Percentiles rank a stretch among this genome's conserved stretches.
Conservation (phyloP, 116 monocot species). For the Dioscorea cayenensis region DNA sequence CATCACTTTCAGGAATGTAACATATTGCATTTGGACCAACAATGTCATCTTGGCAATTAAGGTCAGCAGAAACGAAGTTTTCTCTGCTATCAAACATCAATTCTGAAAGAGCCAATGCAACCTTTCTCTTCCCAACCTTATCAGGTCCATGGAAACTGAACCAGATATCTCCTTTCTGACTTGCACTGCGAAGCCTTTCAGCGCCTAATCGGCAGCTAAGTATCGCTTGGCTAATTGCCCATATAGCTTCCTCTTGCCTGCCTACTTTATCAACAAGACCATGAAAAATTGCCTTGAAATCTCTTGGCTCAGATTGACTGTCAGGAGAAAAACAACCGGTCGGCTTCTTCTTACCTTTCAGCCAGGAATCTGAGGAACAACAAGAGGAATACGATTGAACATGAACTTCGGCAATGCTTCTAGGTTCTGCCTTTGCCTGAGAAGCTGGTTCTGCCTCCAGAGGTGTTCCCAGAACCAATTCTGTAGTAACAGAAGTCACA, state of each 20-base stretch:
- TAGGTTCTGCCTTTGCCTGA: background rate
- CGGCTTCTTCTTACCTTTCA: background rate
- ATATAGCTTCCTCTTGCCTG: constrained; percentile 80
- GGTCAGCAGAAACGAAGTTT: constrained; percentile 55
- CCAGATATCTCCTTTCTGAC: constrained; percentile 59
- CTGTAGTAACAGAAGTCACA: constrained; percentile 65
- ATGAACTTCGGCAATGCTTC: constrained; percentile 8
- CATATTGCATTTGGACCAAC: constrained; percentile 14
- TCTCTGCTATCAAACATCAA: constrained; percentile 55
- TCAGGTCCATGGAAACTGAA: constrained; percentile 76
- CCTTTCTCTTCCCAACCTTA: constrained; percentile 56
- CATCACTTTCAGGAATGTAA: constrained; percentile 7
- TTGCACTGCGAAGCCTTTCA: constrained; percentile 35
- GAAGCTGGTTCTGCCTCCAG: constrained; percentile 5
- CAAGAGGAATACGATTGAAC: constrained; percentile 9
- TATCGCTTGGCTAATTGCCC: constrained; percentile 45
- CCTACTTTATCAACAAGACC: constrained; percentile 58
- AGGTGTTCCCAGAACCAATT: constrained; percentile 62
- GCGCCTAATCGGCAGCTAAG: constrained; percentile 31
- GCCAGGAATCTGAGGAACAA: constrained; percentile 12
- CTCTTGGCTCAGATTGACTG: constrained; percentile 20
- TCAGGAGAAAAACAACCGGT: constrained; percentile 10
- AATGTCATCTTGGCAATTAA: constrained; percentile 33
- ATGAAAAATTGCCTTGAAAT: constrained; percentile 52
- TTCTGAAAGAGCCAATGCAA: constrained; percentile 69